Evolutionary conservation across 306 rosid genomes (phyloP), one percentile per base, ranked within the genome.

Genomic region (Betula pendula): DNA sequence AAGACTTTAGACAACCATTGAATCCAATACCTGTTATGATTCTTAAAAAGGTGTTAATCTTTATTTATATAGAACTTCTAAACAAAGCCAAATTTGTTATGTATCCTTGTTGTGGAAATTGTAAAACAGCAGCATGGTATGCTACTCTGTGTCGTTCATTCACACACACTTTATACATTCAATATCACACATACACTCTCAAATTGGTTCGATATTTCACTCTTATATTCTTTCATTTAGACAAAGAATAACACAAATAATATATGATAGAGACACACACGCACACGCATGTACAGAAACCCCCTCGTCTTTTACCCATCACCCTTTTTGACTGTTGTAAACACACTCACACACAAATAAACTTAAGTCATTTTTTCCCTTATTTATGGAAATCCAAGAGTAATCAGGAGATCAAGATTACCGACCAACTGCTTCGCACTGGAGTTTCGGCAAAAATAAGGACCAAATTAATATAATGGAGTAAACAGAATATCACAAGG

Each of bases 401-500:
- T 19, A 40, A n/a, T 38, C 16, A 13, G 48, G 15, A 66, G 20
- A 66, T 72, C 48, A n/a, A 72, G 22, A 52, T 72, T 51, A 66
- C 22, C 48, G 4, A 66, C n/a, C 45, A 66, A 66, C 12, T 10
- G 13, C 25, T 66, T 7, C 15, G 1, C 68, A 59, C 17, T 7
- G 47, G 47, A 27, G 49, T n/a, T 38, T 40, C 4, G 13, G 47
- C 2, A 22, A 31, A 55, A 20, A 31, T 19, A 22, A 2, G 47
- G n/a, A 42, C 42, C 8, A 75, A 68, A 50, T 22, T 48, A 63
- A 78, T 70, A 49, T 17, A 29, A 74, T n/a, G 48, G 49, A 77
- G 73, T 25, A 81, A 71, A 71, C 33, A 19, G 49, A 55, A 60
- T 70, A 56, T 60, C 13, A 75, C 20, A 74, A 63, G 48, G 16